Evolutionary conservation across 495 filamentous ascomycete species (phyloP), one percentile per base, ranked within the genome.

Genomic region (Aspergillus hancockii): DNA sequence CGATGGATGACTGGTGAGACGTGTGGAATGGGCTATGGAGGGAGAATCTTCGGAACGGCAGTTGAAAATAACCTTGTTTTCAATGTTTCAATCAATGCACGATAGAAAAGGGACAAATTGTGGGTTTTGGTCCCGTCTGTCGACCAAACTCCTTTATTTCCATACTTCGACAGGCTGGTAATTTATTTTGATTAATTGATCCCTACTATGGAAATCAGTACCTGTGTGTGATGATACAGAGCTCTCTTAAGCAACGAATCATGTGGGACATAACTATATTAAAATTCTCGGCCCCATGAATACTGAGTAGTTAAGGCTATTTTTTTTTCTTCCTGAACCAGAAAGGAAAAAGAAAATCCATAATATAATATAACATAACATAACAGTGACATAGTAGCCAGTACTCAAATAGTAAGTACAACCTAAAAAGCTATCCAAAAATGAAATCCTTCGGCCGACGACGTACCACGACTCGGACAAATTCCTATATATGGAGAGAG

Each of bases 41-140:
- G 51, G 51, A 57, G 54, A 43, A 49, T 66, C 54, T 55, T 66
- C 63, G 63, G 63, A 49, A 66, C 63, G 63, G 63, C 63, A 66
- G 41, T 63, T 66, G 63, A 52, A 52, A 63, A 57, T 66, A 66
- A 66, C 63, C 60, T 65, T 65, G 63, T 62, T 60, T 65, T 45
- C 55, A 45, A 53, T 63, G 57, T 52, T 53, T 53, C 19, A 49
- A 49, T 41, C 63, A 52, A 60, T 59, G 54, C 49, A 57, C 45
- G 54, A 47, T 19, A 23, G 54, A 23, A 47, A 23, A 47, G 21
- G 19, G 43, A 47, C 19, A 23, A 47, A 47, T 47, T 49, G 25
- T 49, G 40, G 45, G 43, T n/a, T 47, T 43, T 16, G 25, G 55
- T 31, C 46, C 23, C 30, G 30, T 45, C 40, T 34, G 14, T 47